phyloP scores from a whole-genome alignment of 1,139 yeast species.

The Taphrina wiesneri region DNA sequence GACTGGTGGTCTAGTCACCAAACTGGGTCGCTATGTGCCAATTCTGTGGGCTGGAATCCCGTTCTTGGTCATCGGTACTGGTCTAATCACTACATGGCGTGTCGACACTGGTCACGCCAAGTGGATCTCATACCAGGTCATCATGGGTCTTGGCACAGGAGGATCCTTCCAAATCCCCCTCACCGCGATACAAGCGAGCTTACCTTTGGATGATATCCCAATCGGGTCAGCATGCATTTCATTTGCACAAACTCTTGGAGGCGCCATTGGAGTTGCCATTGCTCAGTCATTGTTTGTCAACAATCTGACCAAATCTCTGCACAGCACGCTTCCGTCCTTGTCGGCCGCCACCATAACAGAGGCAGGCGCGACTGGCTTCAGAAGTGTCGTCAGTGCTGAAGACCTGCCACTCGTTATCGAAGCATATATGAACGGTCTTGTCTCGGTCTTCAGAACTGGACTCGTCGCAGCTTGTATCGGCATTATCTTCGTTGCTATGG shows the following conservation, averaged over 20 bases:
- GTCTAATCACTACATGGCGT: constrained; percentile 52
- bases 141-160: constrained; percentile 61
- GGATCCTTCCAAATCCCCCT: constrained; percentile 56
- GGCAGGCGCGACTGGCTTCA: constrained; percentile 24
- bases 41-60: constrained; percentile 52
- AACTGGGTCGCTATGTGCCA: constrained; percentile 55
- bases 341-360: constrained; percentile 40
- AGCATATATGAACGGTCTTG: constrained; percentile 21
- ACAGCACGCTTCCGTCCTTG: background rate
- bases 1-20: constrained; percentile 53
- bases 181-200: constrained; percentile 35
- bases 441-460: constrained; percentile 3
- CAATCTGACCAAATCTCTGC: constrained; percentile 12
- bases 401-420: constrained; percentile 3
- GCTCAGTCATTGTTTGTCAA: constrained; percentile 34
- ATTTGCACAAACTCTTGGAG: constrained; percentile 36
- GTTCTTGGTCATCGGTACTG: constrained; percentile 56
- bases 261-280: constrained; percentile 34
- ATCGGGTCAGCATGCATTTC: constrained; percentile 33
- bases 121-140: constrained; percentile 57
- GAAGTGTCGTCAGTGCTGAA: constrained; percentile 12
- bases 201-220: constrained; percentile 33
- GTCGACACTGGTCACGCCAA: constrained; percentile 47
- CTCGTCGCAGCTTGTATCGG: constrained; percentile 12
- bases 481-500: constrained; percentile 3